phyloP scores from a whole-genome alignment of 2,329 filamentous ascomycete genomes.

The Sporothrix brasiliensis region DNA sequence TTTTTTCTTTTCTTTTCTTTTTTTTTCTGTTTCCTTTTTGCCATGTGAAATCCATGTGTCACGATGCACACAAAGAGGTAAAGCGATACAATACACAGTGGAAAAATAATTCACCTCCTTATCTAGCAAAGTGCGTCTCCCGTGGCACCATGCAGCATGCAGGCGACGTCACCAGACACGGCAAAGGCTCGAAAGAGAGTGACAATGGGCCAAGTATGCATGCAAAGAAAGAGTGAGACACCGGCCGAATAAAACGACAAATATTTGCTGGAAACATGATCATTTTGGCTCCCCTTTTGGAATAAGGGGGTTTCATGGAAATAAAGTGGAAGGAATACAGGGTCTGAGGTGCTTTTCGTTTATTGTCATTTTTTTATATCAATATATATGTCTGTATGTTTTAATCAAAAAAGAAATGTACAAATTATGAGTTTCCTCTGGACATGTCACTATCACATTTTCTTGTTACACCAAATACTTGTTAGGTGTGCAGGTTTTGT shows the following conservation, averaged over 20 bases:
- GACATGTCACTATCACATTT: slow-evolving; percentile 16
- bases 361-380: not conserved
- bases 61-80: slow-evolving; percentile 14
- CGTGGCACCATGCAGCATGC: slow-evolving; percentile 14
- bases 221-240: not conserved
- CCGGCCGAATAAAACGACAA: not conserved
- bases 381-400: not conserved
- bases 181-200: not conserved
- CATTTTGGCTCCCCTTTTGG: not conserved
- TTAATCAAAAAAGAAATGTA: not conserved
- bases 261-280: not conserved
- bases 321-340: not conserved
- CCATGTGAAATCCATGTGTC: slow-evolving; percentile 29
- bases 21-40: not conserved
- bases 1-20: not conserved
- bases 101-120: not conserved
- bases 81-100: not conserved
- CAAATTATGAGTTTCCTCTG: not conserved
- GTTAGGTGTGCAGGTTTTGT: not conserved
- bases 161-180: slow-evolving; percentile 24
- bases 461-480: not conserved
- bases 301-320: not conserved
- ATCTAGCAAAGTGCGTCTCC: slow-evolving; percentile 19
- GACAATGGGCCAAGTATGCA: not conserved
- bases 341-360: not conserved